phyloP scores from a whole-genome alignment of 106 monocot genomes.

The Phalaenopsis equestris region DNA sequence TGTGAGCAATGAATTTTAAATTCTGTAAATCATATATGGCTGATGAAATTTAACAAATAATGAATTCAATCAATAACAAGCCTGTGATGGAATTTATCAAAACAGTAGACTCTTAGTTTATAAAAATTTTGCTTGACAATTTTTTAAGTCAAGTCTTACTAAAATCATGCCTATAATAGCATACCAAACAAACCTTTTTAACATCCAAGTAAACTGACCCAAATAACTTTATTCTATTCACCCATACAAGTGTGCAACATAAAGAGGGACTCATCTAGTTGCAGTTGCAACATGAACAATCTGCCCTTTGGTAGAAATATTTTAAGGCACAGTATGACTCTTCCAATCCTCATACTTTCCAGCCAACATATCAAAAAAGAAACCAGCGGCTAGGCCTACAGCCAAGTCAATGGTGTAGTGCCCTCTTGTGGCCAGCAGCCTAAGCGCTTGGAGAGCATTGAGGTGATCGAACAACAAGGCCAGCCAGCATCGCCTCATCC shows the following conservation, averaged over 20 bases:
- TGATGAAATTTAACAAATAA: too few relatives aligned
- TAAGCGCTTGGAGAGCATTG: conserved; percentile 57
- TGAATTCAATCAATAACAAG: too few relatives aligned
- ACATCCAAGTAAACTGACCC: too few relatives aligned
- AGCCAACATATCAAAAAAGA: conserved; percentile 66
- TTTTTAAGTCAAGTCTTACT: too few relatives aligned
- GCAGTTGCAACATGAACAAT: background rate
- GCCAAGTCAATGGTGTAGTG: conserved; percentile 96
- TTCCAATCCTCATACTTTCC: conserved; percentile 11
- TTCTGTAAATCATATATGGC: too few relatives aligned
- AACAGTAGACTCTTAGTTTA: too few relatives aligned
- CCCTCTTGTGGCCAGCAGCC: conserved; percentile 80
- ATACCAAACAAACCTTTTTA: too few relatives aligned
- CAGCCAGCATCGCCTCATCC: conserved; percentile 33
- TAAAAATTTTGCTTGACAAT: too few relatives aligned
- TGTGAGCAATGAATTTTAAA: too few relatives aligned
- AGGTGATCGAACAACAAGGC: conserved; percentile 55
- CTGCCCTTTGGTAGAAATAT: background rate
- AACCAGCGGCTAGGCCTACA: conserved; percentile 64
- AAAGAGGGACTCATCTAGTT: background rate
- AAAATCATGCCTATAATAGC: too few relatives aligned
- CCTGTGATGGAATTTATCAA: too few relatives aligned
- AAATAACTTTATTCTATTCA: too few relatives aligned
- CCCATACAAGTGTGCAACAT: background rate
- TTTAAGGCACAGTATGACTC: background rate